phyloP scores from a whole-genome alignment of 148 eudicot genomes.

The Heliamphora exappendiculata region DNA sequence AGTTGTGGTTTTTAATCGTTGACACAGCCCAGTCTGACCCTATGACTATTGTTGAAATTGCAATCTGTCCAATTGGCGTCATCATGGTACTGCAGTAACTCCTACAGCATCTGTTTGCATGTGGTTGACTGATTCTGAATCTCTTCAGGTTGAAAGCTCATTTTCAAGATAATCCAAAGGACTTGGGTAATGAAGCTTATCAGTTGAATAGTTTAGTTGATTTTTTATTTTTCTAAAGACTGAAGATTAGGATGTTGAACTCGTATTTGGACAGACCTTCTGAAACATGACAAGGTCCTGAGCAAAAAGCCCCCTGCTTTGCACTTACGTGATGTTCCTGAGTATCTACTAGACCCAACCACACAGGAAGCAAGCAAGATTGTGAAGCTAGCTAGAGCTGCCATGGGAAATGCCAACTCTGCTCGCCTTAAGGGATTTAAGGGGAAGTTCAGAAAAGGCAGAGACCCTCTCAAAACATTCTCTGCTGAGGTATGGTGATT shows the following conservation, averaged over 20 bases:
- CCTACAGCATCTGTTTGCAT: no score
- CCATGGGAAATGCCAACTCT: slow-evolving; percentile 53
- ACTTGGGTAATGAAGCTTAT: slow-evolving; percentile 54
- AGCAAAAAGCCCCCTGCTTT: slow-evolving; percentile 82
- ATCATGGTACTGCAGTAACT: no score
- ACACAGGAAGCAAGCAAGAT: slow-evolving; percentile 90
- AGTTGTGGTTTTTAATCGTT: background rate
- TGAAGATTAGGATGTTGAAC: slow-evolving; percentile 7
- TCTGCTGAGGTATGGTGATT: slow-evolving; percentile 59
- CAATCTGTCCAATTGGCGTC: no score
- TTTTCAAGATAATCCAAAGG: slow-evolving; percentile 53
- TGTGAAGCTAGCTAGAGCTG: slow-evolving; percentile 78
- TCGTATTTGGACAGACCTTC: slow-evolving; percentile 43
- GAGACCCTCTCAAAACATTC: slow-evolving; percentile 76
- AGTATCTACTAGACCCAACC: slow-evolving; percentile 68
- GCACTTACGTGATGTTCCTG: slow-evolving; percentile 82
- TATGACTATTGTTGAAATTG: background rate
- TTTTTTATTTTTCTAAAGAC: background rate
- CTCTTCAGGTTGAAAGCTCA: slow-evolving; percentile 55
- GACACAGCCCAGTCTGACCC: background rate
- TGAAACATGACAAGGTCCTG: slow-evolving; percentile 86
- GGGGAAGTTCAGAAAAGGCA: slow-evolving; percentile 47
- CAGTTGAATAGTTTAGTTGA: background rate
- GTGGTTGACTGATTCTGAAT: slow-evolving; percentile 10
- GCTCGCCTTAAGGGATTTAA: slow-evolving; percentile 34